Base-by-base conservation (phyloP, 495 filamentous ascomycete species). In the Extremus antarcticus region DNA sequence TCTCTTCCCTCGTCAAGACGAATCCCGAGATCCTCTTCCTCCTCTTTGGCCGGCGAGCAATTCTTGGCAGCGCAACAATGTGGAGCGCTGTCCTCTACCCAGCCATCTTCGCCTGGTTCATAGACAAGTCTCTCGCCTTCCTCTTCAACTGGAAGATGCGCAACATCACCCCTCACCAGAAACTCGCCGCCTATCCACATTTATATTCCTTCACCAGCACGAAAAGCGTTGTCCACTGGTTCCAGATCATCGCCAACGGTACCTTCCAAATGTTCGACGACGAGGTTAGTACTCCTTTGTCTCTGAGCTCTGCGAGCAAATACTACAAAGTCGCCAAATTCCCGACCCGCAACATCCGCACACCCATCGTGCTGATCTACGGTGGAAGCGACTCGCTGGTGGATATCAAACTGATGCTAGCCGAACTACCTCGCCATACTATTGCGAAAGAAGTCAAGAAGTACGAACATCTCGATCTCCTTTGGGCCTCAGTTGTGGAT, bases 231-330 rank as follows among this genome's bases (percentile, higher is more conserved):
- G 92, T 98, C 0, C 92, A 98, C 63, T 98, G 92, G 92, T 98
- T 98, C 70, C 92, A 98, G 65, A 95, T 98, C 62, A 97, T 98
- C 59, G 83, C 92, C 45, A 95, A 90, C 63, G 84, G 86, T 59
- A 86, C 78, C 25, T 98, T 98, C 66, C 92, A 97, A 68, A 96
- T 98, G 85, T 97, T 89, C 67, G 92, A 98, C 63, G 92, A 98
- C 63, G 91, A 96, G 63, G 78, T 92, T 7, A 83, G 86, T 53
- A 75, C 77, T 2, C 79, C 80, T 1, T 70, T 87, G 43, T 75
- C 73, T 47, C 56, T 82, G 10, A 60, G 55, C 0, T 64, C 66
- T 24, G 75, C 75, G 9, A 76, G 73, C 29, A 82, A 75, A 56
- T 87, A 86, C 66, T 87, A 87, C 66, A 95, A 95, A 64, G 90